A percentile compares a stretch with the other conserved stretches of the same genome.
Conservation (phyloP, 2,329 filamentous ascomycete genomes). For the Trichophaea hybrida region DNA sequence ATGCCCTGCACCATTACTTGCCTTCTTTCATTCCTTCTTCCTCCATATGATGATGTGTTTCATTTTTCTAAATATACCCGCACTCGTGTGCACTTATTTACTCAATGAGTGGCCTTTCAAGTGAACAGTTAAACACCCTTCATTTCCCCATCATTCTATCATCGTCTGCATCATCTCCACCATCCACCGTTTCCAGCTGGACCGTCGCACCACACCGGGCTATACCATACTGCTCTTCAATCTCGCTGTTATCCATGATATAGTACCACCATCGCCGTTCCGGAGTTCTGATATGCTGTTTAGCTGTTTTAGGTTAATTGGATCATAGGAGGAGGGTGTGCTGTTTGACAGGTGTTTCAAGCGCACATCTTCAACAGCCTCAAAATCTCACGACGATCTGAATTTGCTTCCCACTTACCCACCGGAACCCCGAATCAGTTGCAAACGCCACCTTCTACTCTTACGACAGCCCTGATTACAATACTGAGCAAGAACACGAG, state of each 20-base stretch:
- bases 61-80: neutral
- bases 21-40: neutral
- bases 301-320: neutral
- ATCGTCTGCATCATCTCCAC: neutral
- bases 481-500: neutral
- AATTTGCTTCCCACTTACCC: neutral
- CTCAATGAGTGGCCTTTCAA: neutral
- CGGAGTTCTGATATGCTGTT: neutral
- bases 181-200: neutral
- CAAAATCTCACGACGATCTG: neutral
- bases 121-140: neutral
- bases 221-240: no score
- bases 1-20: neutral
- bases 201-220: neutral
- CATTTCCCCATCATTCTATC: neutral
- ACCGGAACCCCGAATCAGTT: neutral
- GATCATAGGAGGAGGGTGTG: neutral
- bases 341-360: neutral
- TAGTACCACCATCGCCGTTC: neutral
- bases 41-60: neutral
- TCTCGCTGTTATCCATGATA: neutral
- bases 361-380: neutral
- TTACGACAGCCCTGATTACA: neutral
- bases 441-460: neutral
- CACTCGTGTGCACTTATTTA: neutral